phyloP scores from a whole-genome alignment of 306 rosid genomes.

The Vigna nakashimae region DNA sequence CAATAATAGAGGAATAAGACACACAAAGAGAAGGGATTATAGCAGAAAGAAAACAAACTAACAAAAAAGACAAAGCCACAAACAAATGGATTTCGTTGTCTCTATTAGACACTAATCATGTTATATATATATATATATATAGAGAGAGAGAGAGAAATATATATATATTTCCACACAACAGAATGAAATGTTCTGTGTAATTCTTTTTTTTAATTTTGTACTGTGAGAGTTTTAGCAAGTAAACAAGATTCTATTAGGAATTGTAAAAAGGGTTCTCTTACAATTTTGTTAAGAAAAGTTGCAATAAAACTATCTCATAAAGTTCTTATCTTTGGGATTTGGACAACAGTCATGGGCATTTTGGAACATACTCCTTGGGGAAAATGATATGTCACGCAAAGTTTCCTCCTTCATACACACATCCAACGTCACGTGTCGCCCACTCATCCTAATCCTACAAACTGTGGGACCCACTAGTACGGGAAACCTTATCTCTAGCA shows the following conservation, averaged over 20 bases:
- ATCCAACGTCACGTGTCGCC: conserved; percentile 45
- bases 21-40: not conserved
- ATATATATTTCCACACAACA: too few relatives aligned
- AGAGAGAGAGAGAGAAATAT: too few relatives aligned
- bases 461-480: conserved; percentile 55
- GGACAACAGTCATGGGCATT: conserved; percentile 29
- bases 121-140: too few relatives aligned
- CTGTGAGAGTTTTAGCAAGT: not conserved
- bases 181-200: not conserved
- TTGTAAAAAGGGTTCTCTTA: not conserved
- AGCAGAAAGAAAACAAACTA: not conserved
- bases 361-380: not conserved
- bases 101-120: not conserved
- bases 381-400: conserved; percentile 50
- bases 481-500: conserved; percentile 62
- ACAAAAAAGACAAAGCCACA: not conserved
- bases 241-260: not conserved
- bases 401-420: conserved; percentile 7
- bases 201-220: not conserved
- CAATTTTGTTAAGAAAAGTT: not conserved
- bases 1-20: conserved; percentile 10
- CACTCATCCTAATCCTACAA: not conserved
- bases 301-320: too few relatives aligned
- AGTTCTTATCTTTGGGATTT: not conserved
- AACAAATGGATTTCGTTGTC: not conserved